Percentiles rank a stretch among this genome's conserved stretches.
phyloP scores from a whole-genome alignment of 768 basidiomycete genomes.

The Omphalotus guepiniiformis region DNA sequence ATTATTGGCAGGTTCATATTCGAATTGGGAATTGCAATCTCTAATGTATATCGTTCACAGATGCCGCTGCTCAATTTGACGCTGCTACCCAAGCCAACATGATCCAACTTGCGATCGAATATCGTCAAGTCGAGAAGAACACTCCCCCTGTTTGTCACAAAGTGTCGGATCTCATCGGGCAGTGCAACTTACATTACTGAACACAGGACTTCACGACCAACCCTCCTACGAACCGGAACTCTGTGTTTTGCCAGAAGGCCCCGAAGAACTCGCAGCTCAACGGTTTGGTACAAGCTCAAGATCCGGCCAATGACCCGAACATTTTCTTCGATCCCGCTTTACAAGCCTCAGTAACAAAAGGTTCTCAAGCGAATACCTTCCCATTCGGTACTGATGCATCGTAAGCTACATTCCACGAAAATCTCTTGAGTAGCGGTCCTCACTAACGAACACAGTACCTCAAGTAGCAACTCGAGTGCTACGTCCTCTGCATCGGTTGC shows the following conservation, averaged over 20 bases:
- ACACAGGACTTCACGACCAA: constrained; percentile 51
- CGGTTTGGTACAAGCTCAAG: constrained; percentile 50
- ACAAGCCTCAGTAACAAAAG: constrained; percentile 37
- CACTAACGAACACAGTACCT: too few relatives aligned
- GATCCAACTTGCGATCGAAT: constrained; percentile 48
- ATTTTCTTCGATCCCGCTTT: constrained; percentile 47
- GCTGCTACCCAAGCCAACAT: constrained; percentile 44
- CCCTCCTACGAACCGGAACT: constrained; percentile 46
- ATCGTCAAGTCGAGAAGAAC: constrained; percentile 57
- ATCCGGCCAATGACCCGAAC: constrained; percentile 46
- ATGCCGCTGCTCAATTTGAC: constrained; percentile 50
- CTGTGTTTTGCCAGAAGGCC: constrained; percentile 53
- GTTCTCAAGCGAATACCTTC: constrained; percentile 42
- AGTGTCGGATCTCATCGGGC: not conserved
- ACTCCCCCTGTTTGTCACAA: constrained; percentile 46
- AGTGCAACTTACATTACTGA: not conserved
- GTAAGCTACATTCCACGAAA: too few relatives aligned
- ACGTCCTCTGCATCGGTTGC: not conserved
- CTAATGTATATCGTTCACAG: constrained; percentile 22
- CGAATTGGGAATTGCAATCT: not conserved
- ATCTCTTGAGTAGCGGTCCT: too few relatives aligned
- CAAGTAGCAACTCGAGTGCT: not conserved
- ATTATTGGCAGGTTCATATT: constrained; percentile 42
- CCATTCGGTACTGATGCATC: constrained; percentile 33
- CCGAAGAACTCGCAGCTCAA: constrained; percentile 46